Percentiles rank a stretch among this genome's conserved stretches.
phyloP scores from a whole-genome alignment of 352 stramenopile species.

The Phytophthora aleatoria region DNA sequence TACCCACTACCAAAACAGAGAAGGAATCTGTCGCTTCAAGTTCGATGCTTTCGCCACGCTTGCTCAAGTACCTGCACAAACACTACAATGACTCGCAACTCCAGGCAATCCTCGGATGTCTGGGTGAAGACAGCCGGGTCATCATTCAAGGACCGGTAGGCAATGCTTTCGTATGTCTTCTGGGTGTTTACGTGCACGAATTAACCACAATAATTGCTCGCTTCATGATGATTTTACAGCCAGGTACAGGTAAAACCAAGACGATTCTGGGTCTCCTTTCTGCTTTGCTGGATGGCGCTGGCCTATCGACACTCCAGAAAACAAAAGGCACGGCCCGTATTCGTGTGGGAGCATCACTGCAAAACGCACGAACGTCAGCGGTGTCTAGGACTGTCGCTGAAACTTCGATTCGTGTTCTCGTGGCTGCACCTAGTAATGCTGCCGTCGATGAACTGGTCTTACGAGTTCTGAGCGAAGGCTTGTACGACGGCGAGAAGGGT shows the following conservation, averaged over 20 bases:
- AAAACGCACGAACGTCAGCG: slow-evolving; percentile 31
- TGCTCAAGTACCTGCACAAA: slow-evolving; percentile 53
- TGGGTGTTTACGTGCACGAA: slow-evolving; percentile 1
- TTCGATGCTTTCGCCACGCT: slow-evolving; percentile 42
- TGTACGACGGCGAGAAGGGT: slow-evolving; percentile 57
- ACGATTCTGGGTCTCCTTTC: slow-evolving; percentile 79
- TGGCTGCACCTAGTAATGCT: slow-evolving; percentile 81
- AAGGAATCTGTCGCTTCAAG: slow-evolving; percentile 7
- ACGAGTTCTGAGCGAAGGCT: slow-evolving; percentile 62
- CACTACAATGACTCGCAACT: slow-evolving; percentile 83
- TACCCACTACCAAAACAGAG: slow-evolving; percentile 16
- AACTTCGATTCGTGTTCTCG: slow-evolving; percentile 70
- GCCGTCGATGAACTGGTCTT: slow-evolving; percentile 82
- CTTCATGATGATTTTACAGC: slow-evolving; percentile 31
- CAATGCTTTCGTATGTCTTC: slow-evolving; percentile 3
- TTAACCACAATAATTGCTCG: background rate
- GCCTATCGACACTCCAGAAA: slow-evolving; percentile 51
- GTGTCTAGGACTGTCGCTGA: slow-evolving; percentile 57
- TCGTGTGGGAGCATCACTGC: slow-evolving; percentile 70
- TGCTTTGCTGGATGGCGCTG: slow-evolving; percentile 73
- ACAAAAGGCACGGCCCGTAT: slow-evolving; percentile 65
- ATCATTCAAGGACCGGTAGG: slow-evolving; percentile 86
- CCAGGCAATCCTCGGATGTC: slow-evolving; percentile 66
- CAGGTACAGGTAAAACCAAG: slow-evolving; percentile 85
- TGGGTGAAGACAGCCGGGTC: slow-evolving; percentile 62